Evolutionary conservation across 2,329 filamentous ascomycete species (phyloP), one percentile per base, ranked within the genome.

Genomic region (Cladobotryum mycophilum): DNA sequence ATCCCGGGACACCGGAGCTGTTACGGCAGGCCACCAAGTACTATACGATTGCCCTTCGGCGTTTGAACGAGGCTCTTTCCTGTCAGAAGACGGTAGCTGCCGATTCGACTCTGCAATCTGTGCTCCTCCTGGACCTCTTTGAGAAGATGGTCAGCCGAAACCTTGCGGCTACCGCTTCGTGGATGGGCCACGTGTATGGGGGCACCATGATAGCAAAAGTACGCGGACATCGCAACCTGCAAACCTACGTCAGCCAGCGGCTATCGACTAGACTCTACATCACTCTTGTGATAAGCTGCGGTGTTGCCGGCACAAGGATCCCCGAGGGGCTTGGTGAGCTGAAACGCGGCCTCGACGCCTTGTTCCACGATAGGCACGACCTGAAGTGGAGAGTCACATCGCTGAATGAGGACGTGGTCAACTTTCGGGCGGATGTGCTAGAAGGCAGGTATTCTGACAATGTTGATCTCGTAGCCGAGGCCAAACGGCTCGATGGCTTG

Each of bases 41-140:
- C 4, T 53, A 53, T 15, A 46, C 38, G 17, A n/a, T 47, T 2
- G 51, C 51, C 4, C 37, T 50, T 12, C 44, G 42, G 41, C 45
- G 45, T 6, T 20, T 52, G 15, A 54, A 54, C 14, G 41, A 43
- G 13, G 49, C 52, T 15, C 42, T 52, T 13, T 41, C 49, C 2
- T n/a, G 33, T 14, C 53, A 18, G 3, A 35, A 47, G 11, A 17
- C 49, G 2, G 47, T 54, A 1, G 22, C 41, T 9, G 36, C 49
- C 2, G 56, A 60, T 8, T 56, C 53, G 14, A 55, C 53, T 4
- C 46, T 63, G 1, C 61, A 63, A 40, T 55, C 61, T 2, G 49
- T 61, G 2, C 45, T 63, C 5, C 55, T 63, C 9, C 58, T 63
- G 6, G 61, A 63, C 36, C 54, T 61, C 34, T 63, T 59, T 41